These are phyloP conservation scores for Luffa acutangula DNA, from an alignment of 306 rosid species.

Conservation along the genomic window DNA sequence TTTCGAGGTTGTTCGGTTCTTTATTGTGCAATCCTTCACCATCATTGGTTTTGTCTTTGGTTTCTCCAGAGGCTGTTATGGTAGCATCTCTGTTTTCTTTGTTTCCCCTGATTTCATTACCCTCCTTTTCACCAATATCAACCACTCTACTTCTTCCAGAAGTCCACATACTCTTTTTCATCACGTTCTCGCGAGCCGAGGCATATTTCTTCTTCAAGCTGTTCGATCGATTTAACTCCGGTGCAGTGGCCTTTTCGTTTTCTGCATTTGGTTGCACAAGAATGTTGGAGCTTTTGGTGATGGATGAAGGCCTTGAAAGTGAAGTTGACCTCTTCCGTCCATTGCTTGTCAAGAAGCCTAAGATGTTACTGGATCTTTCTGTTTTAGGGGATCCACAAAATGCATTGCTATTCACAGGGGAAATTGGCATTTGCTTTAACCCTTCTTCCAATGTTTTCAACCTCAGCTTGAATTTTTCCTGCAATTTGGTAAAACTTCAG, in stretches of 20 bases:
- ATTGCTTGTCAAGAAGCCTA: slow-evolving; percentile 51
- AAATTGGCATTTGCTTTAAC: slow-evolving; percentile 40
- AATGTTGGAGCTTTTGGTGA: slow-evolving; percentile 30
- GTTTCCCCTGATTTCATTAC: slow-evolving; percentile 14
- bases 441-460: slow-evolving; percentile 82
- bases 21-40: slow-evolving; percentile 23
- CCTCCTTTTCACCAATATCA: slow-evolving; percentile 60
- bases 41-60: slow-evolving; percentile 14
- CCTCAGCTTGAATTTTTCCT: slow-evolving; percentile 88
- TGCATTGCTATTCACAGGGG: slow-evolving; percentile 25
- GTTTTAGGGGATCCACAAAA: slow-evolving; percentile 34
- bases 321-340: slow-evolving; percentile 75
- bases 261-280: slow-evolving; percentile 29
- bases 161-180: slow-evolving; percentile 62
- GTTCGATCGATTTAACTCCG: slow-evolving; percentile 22
- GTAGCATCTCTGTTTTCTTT: slow-evolving; percentile 11
- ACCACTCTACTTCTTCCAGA: slow-evolving; percentile 53
- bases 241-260: slow-evolving; percentile 23
- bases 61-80: slow-evolving; percentile 16
- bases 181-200: slow-evolving; percentile 35
- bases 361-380: slow-evolving; percentile 48
- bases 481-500: slow-evolving; percentile 10
- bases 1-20: slow-evolving; percentile 17
- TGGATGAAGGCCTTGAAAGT: slow-evolving; percentile 45
- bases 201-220: slow-evolving; percentile 28